These are phyloP conservation scores for Pisolithus marmoratus DNA, from an alignment of 768 basidiomycete species.

Conservation along the genomic window DNA sequence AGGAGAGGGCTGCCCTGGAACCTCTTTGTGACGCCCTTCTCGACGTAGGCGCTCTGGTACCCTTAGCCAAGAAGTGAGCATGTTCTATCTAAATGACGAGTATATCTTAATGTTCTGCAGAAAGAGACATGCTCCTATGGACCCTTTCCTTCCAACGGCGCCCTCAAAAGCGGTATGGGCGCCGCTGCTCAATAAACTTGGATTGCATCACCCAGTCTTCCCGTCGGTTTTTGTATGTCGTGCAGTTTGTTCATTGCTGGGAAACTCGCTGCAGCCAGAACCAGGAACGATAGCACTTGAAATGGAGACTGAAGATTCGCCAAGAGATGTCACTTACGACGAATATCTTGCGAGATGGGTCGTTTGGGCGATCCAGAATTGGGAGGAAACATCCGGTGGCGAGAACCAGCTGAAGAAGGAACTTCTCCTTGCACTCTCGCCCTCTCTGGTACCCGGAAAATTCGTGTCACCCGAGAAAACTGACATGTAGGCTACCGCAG, in stretches of 20 bases:
- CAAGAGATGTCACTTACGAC: slow-evolving; percentile 41
- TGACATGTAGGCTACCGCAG: slow-evolving; percentile 28
- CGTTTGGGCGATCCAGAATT: slow-evolving; percentile 49
- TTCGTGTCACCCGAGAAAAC: slow-evolving; percentile 19
- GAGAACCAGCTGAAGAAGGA: slow-evolving; percentile 43
- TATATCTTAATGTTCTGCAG: slow-evolving; percentile 30
- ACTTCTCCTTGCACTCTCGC: slow-evolving; percentile 40
- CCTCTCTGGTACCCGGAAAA: slow-evolving; percentile 38
- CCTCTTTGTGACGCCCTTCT: slow-evolving; percentile 60
- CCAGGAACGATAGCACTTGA: slow-evolving; percentile 13
- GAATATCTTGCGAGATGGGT: slow-evolving; percentile 67
- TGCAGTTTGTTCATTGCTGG: slow-evolving; percentile 36
- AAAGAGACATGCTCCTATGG: slow-evolving; percentile 44
- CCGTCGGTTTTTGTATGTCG: slow-evolving; percentile 41
- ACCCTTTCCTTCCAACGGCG: slow-evolving; percentile 45
- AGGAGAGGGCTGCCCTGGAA: slow-evolving; percentile 66
- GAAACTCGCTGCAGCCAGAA: slow-evolving; percentile 9
- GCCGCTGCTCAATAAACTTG: slow-evolving; percentile 55
- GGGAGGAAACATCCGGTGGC: slow-evolving; percentile 25
- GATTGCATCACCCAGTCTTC: slow-evolving; percentile 51
- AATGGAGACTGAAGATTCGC: slow-evolving; percentile 12
- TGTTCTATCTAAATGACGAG: neutral
- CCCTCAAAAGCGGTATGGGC: slow-evolving; percentile 58
- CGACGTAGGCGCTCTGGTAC: slow-evolving; percentile 72
- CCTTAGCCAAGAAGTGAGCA: slow-evolving; percentile 75